A percentile compares a stretch with the other conserved stretches of the same genome.
Evolutionary conservation across 768 basidiomycete genomes (phyloP).

Genomic region (Clathrus columnatus): DNA sequence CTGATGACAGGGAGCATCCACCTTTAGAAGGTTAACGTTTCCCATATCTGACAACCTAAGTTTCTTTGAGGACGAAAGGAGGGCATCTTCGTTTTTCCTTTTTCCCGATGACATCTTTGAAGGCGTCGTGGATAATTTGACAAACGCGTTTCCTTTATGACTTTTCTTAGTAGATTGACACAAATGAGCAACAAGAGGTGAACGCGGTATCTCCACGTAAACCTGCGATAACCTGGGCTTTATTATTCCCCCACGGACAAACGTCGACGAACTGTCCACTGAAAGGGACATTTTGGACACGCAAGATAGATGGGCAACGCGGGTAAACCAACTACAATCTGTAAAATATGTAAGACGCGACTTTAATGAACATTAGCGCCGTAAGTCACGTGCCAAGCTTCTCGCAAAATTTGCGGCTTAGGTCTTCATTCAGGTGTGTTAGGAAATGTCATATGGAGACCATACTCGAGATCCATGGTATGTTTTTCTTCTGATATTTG

Average conservation of each 20-base stretch:
- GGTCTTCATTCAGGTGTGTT: neutral
- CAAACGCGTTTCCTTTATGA: conserved; percentile 12
- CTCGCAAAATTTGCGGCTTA: conserved; percentile 6
- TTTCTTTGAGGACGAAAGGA: neutral
- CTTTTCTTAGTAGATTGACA: neutral
- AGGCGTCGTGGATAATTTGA: conserved; percentile 3
- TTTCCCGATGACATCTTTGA: conserved; percentile 37
- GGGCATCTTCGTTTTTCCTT: conserved; percentile 25
- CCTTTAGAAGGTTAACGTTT: neutral
- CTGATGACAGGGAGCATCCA: conserved; percentile 8
- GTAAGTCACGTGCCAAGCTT: conserved; percentile 1
- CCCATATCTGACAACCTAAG: neutral
- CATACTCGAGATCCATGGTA: conserved; percentile 93
- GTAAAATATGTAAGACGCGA: too few species aligned
- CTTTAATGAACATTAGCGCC: neutral
- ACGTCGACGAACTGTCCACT: neutral
- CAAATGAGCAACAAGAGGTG: conserved; percentile 26
- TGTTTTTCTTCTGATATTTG: conserved; percentile 13
- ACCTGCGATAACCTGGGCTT: conserved; percentile 33
- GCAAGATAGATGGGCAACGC: neutral
- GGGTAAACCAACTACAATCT: too few species aligned
- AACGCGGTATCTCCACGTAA: conserved; percentile 53
- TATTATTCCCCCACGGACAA: neutral
- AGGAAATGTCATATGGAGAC: conserved; percentile 76
- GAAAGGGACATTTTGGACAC: neutral